These are phyloP conservation scores for Pichia sporocuriosa DNA, from an alignment of 805 yeast species.

Conservation along the genomic window DNA sequence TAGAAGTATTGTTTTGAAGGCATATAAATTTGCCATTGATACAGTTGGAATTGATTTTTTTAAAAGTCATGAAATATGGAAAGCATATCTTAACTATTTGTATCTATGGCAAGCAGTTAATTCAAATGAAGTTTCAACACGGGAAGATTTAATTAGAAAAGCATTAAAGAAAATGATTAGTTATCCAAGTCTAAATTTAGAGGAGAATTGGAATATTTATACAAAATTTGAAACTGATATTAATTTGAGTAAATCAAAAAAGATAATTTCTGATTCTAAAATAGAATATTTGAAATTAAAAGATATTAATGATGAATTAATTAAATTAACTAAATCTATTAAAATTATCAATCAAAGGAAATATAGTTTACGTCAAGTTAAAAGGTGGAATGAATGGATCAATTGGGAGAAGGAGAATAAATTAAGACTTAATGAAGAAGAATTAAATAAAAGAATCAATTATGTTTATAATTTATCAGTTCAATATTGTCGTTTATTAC, in stretches of 20 bases:
- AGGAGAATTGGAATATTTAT: constrained; percentile 73
- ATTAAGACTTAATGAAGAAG: constrained; percentile 47
- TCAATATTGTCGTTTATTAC: constrained; percentile 52
- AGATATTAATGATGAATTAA: constrained; percentile 66
- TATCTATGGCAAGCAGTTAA: constrained; percentile 71
- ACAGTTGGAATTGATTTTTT: constrained; percentile 71
- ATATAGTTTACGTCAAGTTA: constrained; percentile 36
- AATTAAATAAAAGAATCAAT: constrained; percentile 49
- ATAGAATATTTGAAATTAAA: constrained; percentile 84
- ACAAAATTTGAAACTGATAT: constrained; percentile 76
- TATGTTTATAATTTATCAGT: constrained; percentile 71
- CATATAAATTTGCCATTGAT: constrained; percentile 75
- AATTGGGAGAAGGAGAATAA: constrained; percentile 72
- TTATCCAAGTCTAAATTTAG: constrained; percentile 74
- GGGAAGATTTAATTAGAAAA: constrained; percentile 67
- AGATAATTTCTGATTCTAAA: constrained; percentile 74
- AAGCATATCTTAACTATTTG: constrained; percentile 72
- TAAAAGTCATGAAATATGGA: constrained; percentile 67
- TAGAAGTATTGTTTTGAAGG: constrained; percentile 63
- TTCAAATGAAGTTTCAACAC: constrained; percentile 80
- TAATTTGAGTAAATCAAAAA: constrained; percentile 68
- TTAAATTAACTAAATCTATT: constrained; percentile 38
- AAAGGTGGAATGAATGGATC: constrained; percentile 68
- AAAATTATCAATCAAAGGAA: constrained; percentile 13
- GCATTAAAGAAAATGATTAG: constrained; percentile 61